Percentiles rank a stretch among this genome's conserved stretches.
phyloP scores from a whole-genome alignment of 2,329 filamentous ascomycete species.

The Diaporthe citrichinensis region DNA sequence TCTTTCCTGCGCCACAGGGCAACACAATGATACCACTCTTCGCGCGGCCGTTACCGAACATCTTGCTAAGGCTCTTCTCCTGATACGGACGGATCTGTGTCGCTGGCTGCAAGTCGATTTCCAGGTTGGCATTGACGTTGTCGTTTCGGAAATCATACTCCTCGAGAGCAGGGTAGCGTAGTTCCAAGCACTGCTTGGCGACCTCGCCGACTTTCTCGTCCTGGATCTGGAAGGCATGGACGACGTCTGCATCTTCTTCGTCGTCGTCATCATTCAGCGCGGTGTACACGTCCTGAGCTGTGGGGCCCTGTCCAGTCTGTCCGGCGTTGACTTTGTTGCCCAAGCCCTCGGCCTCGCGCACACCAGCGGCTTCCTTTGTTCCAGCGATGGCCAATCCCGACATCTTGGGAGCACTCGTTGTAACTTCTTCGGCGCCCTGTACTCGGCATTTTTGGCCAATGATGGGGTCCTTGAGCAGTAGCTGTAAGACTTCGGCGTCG shows the following conservation, averaged over 20 bases:
- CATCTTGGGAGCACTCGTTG: conserved; percentile 87
- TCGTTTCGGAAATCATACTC: conserved; percentile 99
- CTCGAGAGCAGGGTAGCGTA: conserved; percentile 90
- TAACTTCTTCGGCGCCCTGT: conserved; percentile 79
- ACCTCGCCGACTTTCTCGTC: conserved; percentile 87
- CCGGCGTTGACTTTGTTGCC: conserved; percentile 51
- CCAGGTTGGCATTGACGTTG: conserved; percentile 87
- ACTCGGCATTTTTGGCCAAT: conserved; percentile 82
- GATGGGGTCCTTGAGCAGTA: conserved; percentile 82
- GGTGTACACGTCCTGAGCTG: conserved; percentile 79
- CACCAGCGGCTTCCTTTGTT: conserved; percentile 91
- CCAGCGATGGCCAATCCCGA: conserved; percentile 92
- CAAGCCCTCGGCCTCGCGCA: conserved; percentile 76
- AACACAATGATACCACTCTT: conserved; percentile 98
- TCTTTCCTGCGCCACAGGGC: conserved; percentile 97
- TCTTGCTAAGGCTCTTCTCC: conserved; percentile 97
- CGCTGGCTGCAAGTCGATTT: conserved; percentile 91
- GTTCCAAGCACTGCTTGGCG: conserved; percentile 88
- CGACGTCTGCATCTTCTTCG: conserved; percentile 82
- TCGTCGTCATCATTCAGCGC: conserved; percentile 85
- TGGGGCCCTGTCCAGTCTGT: conserved; percentile 64
- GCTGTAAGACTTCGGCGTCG: conserved; percentile 86
- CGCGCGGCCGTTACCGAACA: conserved; percentile 98
- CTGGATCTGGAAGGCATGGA: conserved; percentile 93
- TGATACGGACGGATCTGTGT: conserved; percentile 96